A percentile compares a stretch with the other conserved stretches of the same genome.
Evolutionary conservation across 2,329 filamentous ascomycete genomes (phyloP).

Genomic region (Calonectria naviculata): DNA sequence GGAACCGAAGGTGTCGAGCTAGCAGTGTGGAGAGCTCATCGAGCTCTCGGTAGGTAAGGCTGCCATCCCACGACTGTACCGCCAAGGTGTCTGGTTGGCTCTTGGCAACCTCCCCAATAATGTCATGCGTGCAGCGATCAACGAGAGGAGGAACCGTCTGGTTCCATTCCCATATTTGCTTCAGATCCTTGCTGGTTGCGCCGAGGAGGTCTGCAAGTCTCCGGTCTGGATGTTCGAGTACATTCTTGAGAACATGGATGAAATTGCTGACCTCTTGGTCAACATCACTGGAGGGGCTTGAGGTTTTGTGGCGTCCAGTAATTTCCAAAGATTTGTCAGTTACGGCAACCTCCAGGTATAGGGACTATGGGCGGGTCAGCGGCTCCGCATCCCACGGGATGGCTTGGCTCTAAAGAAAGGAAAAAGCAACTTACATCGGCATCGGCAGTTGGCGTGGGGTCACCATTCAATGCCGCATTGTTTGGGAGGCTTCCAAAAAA

Average conservation of each 20-base stretch:
- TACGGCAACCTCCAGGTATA: slow-evolving; percentile 27
- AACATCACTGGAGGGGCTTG: slow-evolving; percentile 16
- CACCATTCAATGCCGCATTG: background rate
- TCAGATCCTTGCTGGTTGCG: slow-evolving; percentile 48
- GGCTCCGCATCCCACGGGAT: background rate
- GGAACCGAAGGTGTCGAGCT: slow-evolving; percentile 46
- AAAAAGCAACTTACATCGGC: slow-evolving; percentile 24
- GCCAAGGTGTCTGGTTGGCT: slow-evolving; percentile 52
- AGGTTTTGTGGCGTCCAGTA: slow-evolving; percentile 16
- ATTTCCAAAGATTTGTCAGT: slow-evolving; percentile 26
- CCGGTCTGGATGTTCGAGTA: slow-evolving; percentile 23
- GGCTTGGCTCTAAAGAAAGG: background rate
- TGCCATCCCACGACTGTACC: slow-evolving; percentile 62
- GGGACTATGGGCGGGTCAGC: slow-evolving; percentile 13
- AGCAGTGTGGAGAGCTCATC: slow-evolving; percentile 54
- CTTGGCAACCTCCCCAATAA: slow-evolving; percentile 53
- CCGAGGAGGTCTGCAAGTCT: slow-evolving; percentile 18
- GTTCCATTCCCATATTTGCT: slow-evolving; percentile 61
- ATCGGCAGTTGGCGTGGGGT: background rate
- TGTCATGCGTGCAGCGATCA: slow-evolving; percentile 57
- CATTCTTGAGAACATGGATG: slow-evolving; percentile 25
- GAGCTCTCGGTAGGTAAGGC: slow-evolving; percentile 57
- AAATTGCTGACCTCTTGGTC: slow-evolving; percentile 28
- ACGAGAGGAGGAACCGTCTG: slow-evolving; percentile 52
- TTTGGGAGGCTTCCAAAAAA: slow-evolving; percentile 21